phyloP scores from a whole-genome alignment of 352 stramenopile species.

The Globisporangium nunn region DNA sequence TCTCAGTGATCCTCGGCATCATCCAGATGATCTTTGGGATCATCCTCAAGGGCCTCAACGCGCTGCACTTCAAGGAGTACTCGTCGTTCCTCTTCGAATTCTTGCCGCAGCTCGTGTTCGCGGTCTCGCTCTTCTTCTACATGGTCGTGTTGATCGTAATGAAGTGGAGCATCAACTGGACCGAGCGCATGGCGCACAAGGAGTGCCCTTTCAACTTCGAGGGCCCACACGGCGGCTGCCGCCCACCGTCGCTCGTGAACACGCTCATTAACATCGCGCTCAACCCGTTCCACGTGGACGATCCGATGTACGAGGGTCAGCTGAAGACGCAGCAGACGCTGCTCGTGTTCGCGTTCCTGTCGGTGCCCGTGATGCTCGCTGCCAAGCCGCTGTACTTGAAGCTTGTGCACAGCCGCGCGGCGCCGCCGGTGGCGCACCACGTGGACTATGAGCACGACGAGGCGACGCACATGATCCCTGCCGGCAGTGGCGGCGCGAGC shows the following conservation, averaged over 20 bases:
- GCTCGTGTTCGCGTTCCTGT: constrained; percentile 92
- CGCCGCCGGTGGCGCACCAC: constrained; percentile 51
- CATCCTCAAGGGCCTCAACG: constrained; percentile 94
- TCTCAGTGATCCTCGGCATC: constrained; percentile 98
- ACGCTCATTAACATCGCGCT: constrained; percentile 99
- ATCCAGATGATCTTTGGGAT: constrained; percentile 98
- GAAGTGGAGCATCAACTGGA: constrained; percentile 99
- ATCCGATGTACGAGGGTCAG: constrained; percentile 95
- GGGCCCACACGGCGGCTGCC: constrained; percentile 90
- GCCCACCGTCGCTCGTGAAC: constrained; percentile 97
- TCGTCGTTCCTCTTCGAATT: constrained; percentile 97
- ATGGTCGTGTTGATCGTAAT: constrained; percentile 99
- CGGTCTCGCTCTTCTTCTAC: constrained; percentile 97
- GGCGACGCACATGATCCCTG: constrained; percentile 40
- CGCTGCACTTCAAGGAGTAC: constrained; percentile 94
- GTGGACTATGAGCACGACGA: constrained; percentile 83
- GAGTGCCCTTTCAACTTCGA: constrained; percentile 94
- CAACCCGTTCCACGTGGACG: constrained; percentile 88
- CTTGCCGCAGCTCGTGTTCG: constrained; percentile 95
- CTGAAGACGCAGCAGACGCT: constrained; percentile 85
- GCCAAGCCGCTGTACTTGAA: constrained; percentile 93
- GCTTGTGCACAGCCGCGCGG: constrained; percentile 56
- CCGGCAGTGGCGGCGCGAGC: constrained; percentile 22
- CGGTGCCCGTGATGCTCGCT: constrained; percentile 94
- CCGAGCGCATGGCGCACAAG: constrained; percentile 88